phyloP scores from a whole-genome alignment of 805 yeast genomes.

The Saturnispora silvae region DNA sequence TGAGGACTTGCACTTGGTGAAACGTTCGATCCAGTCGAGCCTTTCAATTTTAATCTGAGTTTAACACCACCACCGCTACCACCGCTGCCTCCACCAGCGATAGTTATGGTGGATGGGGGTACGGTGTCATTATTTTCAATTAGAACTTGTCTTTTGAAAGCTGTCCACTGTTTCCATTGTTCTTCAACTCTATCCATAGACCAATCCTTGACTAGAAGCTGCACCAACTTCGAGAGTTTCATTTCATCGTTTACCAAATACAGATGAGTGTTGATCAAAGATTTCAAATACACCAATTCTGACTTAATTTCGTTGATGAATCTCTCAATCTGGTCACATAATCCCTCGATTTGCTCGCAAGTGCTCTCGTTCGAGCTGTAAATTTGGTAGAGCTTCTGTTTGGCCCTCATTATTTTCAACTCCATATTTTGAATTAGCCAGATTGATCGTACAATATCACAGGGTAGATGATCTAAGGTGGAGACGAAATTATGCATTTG shows the following conservation, averaged over 20 bases:
- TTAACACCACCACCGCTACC: no score
- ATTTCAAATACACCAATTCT: slow-evolving; percentile 19
- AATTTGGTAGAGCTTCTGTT: slow-evolving; percentile 9
- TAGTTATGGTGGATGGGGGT: not conserved
- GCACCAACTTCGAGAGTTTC: slow-evolving; percentile 1
- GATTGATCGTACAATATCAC: slow-evolving; percentile 28
- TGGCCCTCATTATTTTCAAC: slow-evolving; percentile 16
- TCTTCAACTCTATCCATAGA: slow-evolving; percentile 13
- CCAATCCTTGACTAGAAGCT: slow-evolving; percentile 10
- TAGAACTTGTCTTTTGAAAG: slow-evolving; percentile 17
- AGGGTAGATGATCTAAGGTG: slow-evolving; percentile 29
- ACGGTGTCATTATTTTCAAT: not conserved
- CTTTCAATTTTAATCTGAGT: slow-evolving; percentile 1
- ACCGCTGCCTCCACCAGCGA: no score
- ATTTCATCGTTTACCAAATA: slow-evolving; percentile 19
- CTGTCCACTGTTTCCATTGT: slow-evolving; percentile 18
- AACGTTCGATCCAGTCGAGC: not conserved
- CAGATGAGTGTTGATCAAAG: slow-evolving; percentile 17
- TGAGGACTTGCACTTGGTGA: not conserved
- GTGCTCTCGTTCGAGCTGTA: not conserved
- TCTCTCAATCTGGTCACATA: not conserved
- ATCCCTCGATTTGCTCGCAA: slow-evolving; percentile 1
- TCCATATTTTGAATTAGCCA: slow-evolving; percentile 28
- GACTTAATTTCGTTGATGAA: slow-evolving; percentile 17
- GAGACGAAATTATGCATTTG: slow-evolving; percentile 28